Evolutionary conservation across 768 basidiomycete species (phyloP).

Genomic region (Collybiopsis confluens): DNA sequence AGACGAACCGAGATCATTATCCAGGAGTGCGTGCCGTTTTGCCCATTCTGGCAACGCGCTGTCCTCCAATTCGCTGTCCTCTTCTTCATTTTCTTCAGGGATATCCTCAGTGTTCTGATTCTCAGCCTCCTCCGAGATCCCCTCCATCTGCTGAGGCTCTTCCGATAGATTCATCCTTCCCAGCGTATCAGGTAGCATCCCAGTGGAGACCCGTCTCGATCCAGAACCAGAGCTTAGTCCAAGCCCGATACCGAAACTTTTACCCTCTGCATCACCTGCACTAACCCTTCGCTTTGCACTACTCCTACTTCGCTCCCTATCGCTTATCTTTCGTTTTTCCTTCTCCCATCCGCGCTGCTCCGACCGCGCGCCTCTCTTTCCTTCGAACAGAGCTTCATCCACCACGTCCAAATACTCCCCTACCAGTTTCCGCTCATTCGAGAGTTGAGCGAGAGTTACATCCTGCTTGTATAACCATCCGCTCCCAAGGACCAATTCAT

Average conservation of each 20-base stretch:
- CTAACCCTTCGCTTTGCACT: slow-evolving; percentile 50
- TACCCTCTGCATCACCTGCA: slow-evolving; percentile 32
- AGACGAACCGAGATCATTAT: slow-evolving; percentile 56
- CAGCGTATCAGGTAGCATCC: slow-evolving; percentile 49
- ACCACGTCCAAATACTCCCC: slow-evolving; percentile 69
- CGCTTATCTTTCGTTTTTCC: slow-evolving; percentile 41
- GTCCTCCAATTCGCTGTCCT: slow-evolving; percentile 50
- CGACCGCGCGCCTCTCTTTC: slow-evolving; percentile 37
- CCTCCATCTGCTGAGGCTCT: slow-evolving; percentile 56
- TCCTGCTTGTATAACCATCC: slow-evolving; percentile 82
- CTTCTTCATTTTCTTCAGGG: slow-evolving; percentile 20
- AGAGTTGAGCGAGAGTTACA: slow-evolving; percentile 47
- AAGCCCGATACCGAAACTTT: slow-evolving; percentile 13
- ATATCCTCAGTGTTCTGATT: background rate
- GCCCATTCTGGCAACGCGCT: slow-evolving; percentile 81
- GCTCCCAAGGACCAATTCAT: slow-evolving; percentile 75
- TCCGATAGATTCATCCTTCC: slow-evolving; percentile 40
- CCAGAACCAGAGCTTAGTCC: slow-evolving; percentile 22
- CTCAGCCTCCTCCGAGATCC: slow-evolving; percentile 33
- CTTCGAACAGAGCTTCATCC: slow-evolving; percentile 73
- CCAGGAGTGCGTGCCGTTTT: slow-evolving; percentile 46
- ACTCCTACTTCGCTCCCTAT: slow-evolving; percentile 26
- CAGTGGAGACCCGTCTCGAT: slow-evolving; percentile 52
- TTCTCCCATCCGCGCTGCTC: slow-evolving; percentile 45
- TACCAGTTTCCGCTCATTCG: slow-evolving; percentile 55